Conservation (phyloP, 495 filamentous ascomycete genomes). For the Cercophora newfieldiana region DNA sequence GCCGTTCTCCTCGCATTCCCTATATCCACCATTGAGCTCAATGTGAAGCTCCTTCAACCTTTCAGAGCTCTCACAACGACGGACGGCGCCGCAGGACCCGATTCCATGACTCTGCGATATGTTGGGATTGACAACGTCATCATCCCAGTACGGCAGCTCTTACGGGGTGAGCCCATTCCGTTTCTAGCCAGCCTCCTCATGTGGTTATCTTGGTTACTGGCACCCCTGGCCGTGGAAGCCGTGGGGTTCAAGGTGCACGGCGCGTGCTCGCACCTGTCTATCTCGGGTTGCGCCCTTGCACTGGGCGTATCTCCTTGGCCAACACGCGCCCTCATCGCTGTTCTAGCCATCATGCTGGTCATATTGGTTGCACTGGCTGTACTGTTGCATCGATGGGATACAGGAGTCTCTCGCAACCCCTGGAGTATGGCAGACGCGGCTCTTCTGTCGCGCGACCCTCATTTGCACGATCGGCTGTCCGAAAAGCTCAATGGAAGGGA, state of each 20-base stretch:
- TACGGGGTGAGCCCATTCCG: slow-evolving; percentile 7
- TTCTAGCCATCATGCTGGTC: slow-evolving; percentile 21
- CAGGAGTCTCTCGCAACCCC: slow-evolving; percentile 33
- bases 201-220: slow-evolving; percentile 14
- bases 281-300: slow-evolving; percentile 11
- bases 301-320: slow-evolving; percentile 22
- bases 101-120: slow-evolving; percentile 25
- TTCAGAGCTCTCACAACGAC: slow-evolving; percentile 27
- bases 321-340: slow-evolving; percentile 25
- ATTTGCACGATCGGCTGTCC: slow-evolving; percentile 24
- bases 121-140: background rate
- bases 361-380: slow-evolving; percentile 7
- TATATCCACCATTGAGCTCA: slow-evolving; percentile 32
- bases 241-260: slow-evolving; percentile 18
- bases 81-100: slow-evolving; percentile 24
- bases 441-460: slow-evolving; percentile 25
- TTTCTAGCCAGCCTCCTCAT: slow-evolving; percentile 8
- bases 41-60: slow-evolving; percentile 36
- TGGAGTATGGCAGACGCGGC: slow-evolving; percentile 33
- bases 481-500: slow-evolving; percentile 1
- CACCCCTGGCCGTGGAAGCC: slow-evolving; percentile 14
- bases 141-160: slow-evolving; percentile 8
- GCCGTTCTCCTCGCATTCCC: slow-evolving; percentile 31
- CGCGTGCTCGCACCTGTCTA: slow-evolving; percentile 12
- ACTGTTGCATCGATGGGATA: slow-evolving; percentile 32